Percentiles rank a stretch among this genome's conserved stretches.
These are phyloP conservation scores for Clathrospora elynae DNA, from an alignment of 2,329 filamentous ascomycete species.

Conservation along the genomic window DNA sequence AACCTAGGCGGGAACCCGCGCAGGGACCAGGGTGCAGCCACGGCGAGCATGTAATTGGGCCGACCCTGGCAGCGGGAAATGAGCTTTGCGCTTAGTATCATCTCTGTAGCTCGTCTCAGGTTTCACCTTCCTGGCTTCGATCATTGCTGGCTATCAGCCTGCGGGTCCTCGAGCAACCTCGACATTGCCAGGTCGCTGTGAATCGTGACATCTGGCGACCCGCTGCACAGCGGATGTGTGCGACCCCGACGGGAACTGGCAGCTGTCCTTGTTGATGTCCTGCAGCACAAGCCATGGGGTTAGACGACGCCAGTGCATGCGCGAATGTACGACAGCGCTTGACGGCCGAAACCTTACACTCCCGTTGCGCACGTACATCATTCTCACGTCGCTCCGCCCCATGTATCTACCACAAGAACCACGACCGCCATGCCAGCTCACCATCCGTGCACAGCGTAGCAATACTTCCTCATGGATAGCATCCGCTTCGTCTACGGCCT, in stretches of 20 bases:
- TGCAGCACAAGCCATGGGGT: slow-evolving; percentile 13
- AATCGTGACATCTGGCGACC: slow-evolving; percentile 7
- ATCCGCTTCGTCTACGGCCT: no score
- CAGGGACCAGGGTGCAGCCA: slow-evolving; percentile 25
- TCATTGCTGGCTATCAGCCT: slow-evolving; percentile 5
- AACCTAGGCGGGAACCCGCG: no score
- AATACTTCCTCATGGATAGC: no score
- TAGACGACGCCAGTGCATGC: slow-evolving; percentile 17
- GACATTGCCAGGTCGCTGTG: no score
- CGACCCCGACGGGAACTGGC: slow-evolving; percentile 12
- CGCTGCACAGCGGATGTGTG: slow-evolving; percentile 7
- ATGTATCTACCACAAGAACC: no score
- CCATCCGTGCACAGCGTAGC: no score
- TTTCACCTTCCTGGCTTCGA: slow-evolving; percentile 11
- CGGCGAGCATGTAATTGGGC: slow-evolving; percentile 29
- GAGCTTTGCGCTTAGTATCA: slow-evolving; percentile 38
- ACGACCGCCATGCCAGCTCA: no score
- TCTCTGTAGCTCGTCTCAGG: slow-evolving; percentile 26
- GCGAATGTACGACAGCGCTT: slow-evolving; percentile 12
- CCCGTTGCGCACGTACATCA: slow-evolving; percentile 3
- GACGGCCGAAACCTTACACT: no score
- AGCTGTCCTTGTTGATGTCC: slow-evolving; percentile 17
- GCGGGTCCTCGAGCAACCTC: no score
- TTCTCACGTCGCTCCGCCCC: no score
- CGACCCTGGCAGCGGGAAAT: slow-evolving; percentile 31